Base-by-base conservation (phyloP, 192 early-diverging fungal species). In the Phlyctochytrium planicorne region DNA sequence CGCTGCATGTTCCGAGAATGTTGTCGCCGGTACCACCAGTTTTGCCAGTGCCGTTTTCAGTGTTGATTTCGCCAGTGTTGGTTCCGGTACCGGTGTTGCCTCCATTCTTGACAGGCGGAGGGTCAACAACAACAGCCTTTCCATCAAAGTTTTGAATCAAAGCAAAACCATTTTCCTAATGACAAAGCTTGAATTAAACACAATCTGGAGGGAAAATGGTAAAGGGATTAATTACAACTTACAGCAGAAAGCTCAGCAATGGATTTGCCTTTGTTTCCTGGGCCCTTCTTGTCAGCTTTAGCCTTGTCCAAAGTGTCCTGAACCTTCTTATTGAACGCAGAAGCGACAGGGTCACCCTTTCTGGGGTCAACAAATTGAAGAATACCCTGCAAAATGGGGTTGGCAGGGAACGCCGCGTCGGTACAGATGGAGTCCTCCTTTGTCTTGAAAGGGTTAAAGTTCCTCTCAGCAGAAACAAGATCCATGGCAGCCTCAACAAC, bases 361-460 rank as follows among this genome's bases (percentile, higher is more conserved):
- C 40, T 6, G 40, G 40, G 40, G 40, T 47, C 40, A 14, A 47
- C 40, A 20, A 47, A 20, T 20, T 47, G 69, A 0, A 71, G 24
- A 53, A 76, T 55, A 31, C 75, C 75, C 23, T 70, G 69, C 24
- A 76, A 62, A 31, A 56, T 61, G 6, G 30, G 16, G 20, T 69
- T 66, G 29, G 59, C 65, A 34, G 75, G 75, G 10, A 76, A 62
- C n/a, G 35, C 36, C 12, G 68, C 3, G 52, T 74, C 55, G 34
- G 2, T 35, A 33, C 73, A 74, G 61, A 74, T 65, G 12, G 72
- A 60, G 34, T 24, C 40, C 50, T 40, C 60, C 23, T 30, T 52
- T 14, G 23, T 52, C 52, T 37, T 62, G 65, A 71, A 66, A 1
- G 69, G 69, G 60, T 76, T 76, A 55, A 76, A 76, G 70, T 76